These are phyloP conservation scores for Microstegium vimineum DNA, from an alignment of 176 grass and related monocot genomes.

Conservation along the genomic window DNA sequence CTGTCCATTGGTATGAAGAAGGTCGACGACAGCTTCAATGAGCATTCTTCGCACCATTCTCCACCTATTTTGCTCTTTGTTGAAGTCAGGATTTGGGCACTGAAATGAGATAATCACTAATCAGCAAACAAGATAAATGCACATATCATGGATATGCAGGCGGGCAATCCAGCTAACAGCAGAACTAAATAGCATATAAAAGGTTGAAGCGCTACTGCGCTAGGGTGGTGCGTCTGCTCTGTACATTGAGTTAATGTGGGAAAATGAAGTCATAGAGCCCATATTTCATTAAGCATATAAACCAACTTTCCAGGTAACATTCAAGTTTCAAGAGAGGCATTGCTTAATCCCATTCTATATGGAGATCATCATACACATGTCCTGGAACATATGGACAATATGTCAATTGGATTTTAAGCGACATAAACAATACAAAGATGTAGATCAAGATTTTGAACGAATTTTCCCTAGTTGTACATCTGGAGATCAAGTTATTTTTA, in stretches of 20 bases:
- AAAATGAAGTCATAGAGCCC: not conserved
- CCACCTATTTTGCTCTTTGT: constrained; percentile 71
- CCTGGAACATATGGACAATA: not conserved
- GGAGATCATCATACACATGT: not conserved
- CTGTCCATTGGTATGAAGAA: constrained; percentile 79
- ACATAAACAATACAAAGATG: not conserved
- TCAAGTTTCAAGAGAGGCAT: not conserved
- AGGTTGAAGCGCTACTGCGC: not conserved
- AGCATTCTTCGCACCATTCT: constrained; percentile 78
- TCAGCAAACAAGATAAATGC: not conserved
- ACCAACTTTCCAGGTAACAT: not conserved
- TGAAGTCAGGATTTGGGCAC: constrained; percentile 93
- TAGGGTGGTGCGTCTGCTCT: not conserved
- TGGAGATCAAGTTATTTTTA: not conserved
- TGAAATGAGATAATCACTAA: constrained; percentile 32
- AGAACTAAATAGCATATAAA: not conserved
- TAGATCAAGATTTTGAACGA: not conserved
- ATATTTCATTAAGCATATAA: not conserved
- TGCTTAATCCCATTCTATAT: not conserved
- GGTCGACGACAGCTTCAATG: constrained; percentile 72
- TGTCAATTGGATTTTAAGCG: not conserved
- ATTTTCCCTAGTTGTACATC: not conserved
- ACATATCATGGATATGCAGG: not conserved
- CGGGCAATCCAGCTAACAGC: not conserved
- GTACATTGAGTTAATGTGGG: not conserved